These are phyloP conservation scores for Sextonia rubra DNA, from an alignment of 164 flowering plant species.

Conservation along the genomic window DNA sequence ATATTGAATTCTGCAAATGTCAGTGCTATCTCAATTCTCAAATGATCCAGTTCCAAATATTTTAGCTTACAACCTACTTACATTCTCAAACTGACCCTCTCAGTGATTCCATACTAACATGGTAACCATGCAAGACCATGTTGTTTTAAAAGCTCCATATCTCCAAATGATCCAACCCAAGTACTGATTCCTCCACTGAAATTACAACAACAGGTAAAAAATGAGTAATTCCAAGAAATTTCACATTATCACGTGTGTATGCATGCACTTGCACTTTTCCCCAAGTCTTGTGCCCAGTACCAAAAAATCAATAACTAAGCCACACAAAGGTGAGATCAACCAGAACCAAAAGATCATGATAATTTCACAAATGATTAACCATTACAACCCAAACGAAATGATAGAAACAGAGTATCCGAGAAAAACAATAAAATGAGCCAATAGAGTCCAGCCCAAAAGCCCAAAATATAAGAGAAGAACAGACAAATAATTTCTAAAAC, in stretches of 20 bases:
- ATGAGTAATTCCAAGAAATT: background rate
- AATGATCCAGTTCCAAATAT: background rate
- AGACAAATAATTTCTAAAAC: too few species aligned
- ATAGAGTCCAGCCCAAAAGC: background rate
- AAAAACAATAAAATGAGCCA: background rate
- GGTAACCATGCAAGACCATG: background rate
- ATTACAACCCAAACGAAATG: background rate
- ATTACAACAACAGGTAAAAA: background rate
- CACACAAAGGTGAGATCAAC: background rate
- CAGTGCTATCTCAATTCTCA: background rate
- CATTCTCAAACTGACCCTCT: background rate
- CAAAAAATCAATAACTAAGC: background rate
- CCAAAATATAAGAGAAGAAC: too few species aligned
- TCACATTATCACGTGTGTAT: background rate
- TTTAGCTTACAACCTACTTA: background rate
- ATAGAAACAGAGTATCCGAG: background rate
- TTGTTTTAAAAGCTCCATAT: background rate
- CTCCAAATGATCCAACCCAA: background rate
- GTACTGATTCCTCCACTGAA: background rate
- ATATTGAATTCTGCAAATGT: background rate
- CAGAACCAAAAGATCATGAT: background rate
- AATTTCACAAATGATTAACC: background rate
- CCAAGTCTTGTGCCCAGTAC: background rate
- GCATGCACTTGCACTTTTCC: background rate
- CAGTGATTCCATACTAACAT: background rate